Evolutionary conservation across 2,329 filamentous ascomycete genomes (phyloP).

Genomic region (Neophaeococcomyces mojaviensis): DNA sequence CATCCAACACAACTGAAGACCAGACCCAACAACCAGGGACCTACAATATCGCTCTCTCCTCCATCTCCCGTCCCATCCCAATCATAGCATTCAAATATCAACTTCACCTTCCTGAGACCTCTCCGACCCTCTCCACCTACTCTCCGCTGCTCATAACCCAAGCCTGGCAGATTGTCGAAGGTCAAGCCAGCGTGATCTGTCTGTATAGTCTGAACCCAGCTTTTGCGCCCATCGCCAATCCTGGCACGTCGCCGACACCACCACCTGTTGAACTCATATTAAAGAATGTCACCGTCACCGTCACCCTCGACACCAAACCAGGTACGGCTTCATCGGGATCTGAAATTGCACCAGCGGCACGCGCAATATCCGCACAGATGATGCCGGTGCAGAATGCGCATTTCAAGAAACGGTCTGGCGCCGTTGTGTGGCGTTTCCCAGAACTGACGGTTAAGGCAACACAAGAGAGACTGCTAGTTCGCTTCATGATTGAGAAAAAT

Average conservation of each 20-base stretch:
- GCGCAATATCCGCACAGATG: constrained; percentile 40
- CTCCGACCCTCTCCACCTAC: constrained; percentile 44
- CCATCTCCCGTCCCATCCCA: constrained; percentile 56
- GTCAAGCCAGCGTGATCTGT: constrained; percentile 78
- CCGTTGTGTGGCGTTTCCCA: constrained; percentile 39
- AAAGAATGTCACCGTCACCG: constrained; percentile 70
- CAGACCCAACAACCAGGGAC: constrained; percentile 55
- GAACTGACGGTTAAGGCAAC: constrained; percentile 47
- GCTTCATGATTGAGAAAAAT: constrained; percentile 66
- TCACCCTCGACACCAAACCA: constrained; percentile 35
- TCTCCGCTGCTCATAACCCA: constrained; percentile 68
- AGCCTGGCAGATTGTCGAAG: constrained; percentile 74
- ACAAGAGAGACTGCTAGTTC: constrained; percentile 68
- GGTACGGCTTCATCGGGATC: constrained; percentile 13
- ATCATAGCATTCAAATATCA: constrained; percentile 89
- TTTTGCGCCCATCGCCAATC: constrained; percentile 34
- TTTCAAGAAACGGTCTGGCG: constrained; percentile 40
- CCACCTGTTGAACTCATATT: constrained; percentile 46
- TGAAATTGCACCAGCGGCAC: constrained; percentile 26
- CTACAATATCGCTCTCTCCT: constrained; percentile 67
- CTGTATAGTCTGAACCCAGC: constrained; percentile 76
- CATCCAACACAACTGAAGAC: constrained; percentile 26
- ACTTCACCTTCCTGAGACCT: constrained; percentile 59
- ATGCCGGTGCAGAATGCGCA: constrained; percentile 37
- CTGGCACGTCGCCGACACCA: constrained; percentile 28